Base-by-base conservation (phyloP, 2,329 filamentous ascomycete genomes). In the Mycosphaerella arachidis region DNA sequence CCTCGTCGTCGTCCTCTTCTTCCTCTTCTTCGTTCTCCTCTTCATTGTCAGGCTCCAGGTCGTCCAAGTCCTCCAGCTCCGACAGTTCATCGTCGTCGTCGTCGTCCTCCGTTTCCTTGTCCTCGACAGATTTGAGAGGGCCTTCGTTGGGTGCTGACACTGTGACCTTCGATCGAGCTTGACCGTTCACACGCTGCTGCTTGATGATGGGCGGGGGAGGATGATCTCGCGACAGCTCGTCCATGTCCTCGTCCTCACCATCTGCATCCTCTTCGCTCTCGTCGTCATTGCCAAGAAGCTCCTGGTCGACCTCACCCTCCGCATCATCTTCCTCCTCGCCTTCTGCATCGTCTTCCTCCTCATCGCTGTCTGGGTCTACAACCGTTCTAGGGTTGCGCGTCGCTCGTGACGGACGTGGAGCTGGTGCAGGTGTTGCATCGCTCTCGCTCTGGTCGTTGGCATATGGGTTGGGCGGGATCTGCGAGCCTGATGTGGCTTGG, bases 61-160 rank as follows among this genome's bases (percentile, higher is more conserved):
- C 71, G 30, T 72, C 72, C 24, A 67, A 70, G 7, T 69, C 50
- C n/a, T 52, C 68, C 2, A 73, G 67, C 30, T 72, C 70, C 8
- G 70, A 72, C 43, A 82, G 77, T 7, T 77, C 81, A 50, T 81
- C 77, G 53, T 79, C 78, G 24, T 81, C 77, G 54, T 82, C 79
- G 3, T 77, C 81, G 51, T 79, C 78, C 18, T 81, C 77, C 69
- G 82, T 72, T 61, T 83, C 80, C 53, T 55, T 55, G 20, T 55
- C 53, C n/a, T 55, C 53, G 20, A 55, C 53, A 13, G 53, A 55
- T 37, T 55, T 55, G 7, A 55, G 53, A 12, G 53, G 27, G 30
- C 20, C 53, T 6, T 60, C 59, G 1, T 62, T 53, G 3, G 72
- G 70, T 31, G 69, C 69, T 6, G 68, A 66, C 51, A 73, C 70